Base-by-base conservation (phyloP, 1,284 basidiomycete species). In the Inonotus hispidus region DNA sequence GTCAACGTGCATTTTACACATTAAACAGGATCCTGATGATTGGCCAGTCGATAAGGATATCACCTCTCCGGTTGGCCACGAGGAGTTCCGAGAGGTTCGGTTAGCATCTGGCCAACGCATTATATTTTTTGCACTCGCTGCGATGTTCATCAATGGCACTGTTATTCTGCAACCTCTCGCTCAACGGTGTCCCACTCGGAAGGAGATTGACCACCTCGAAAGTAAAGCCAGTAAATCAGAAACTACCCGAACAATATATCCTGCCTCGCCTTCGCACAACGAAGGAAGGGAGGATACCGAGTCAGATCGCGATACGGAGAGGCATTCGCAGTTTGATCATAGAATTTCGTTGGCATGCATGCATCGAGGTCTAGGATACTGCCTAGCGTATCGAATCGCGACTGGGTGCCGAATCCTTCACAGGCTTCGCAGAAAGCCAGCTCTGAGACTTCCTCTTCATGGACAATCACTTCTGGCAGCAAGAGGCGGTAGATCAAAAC, bases 31-130 rank as follows among this genome's bases (percentile, higher is more conserved):
- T 25, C 61, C 61, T 8, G 49, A 62, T 39, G 32, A 43, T 7
- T 62, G 61, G 61, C 32, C 59, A 4, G 37, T 39, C 14, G 52
- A 62, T 14, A 49, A 41, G 56, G 57, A 4, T 59, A n/a, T 39
- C 43, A 49, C 27, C 10, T 58, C 7, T 54, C 43, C n/a, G 61
- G 61, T 14, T 62, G 56, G 57, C 61, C 61, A 27, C 25, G 27
- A 6, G 61, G 61, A 16, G 57, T 62, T 35, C 61, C 61, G 8
- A 46, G n/a, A 21, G 61, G 50, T 27, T 55, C 56, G n/a, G 55
- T 62, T 21, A 62, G 61, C 27, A 50, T 59, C 43, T 62, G 56
- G 61, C 61, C 61, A 14, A n/a, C 57, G 19, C 27, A 50, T 23
- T 50, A 37, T 21, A 55, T 49, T 14, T n/a, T 59, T 62, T 49